Conservation (phyloP, 768 basidiomycete species). For the Floccularia luteovirens region DNA sequence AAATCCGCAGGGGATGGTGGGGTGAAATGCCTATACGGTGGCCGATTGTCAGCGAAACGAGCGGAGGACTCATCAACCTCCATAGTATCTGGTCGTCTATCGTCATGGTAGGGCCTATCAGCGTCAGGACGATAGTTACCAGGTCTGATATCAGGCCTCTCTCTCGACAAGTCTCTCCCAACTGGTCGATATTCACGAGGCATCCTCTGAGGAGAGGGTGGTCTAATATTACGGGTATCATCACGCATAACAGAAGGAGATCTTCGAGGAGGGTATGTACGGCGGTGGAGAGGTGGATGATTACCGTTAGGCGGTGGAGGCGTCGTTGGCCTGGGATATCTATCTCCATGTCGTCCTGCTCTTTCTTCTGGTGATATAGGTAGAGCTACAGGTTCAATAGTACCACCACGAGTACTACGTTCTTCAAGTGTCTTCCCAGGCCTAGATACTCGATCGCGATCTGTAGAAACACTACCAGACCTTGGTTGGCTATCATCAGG, state of each 20-base stretch:
- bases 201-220: not conserved
- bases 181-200: not conserved
- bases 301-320: not conserved
- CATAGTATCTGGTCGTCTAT: constrained; percentile 1
- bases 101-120: constrained; percentile 1
- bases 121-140: not conserved
- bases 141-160: not conserved
- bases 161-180: not conserved
- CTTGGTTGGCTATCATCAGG: not conserved
- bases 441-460: constrained; percentile 1
- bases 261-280: not conserved
- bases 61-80: constrained; percentile 1
- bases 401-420: not conserved
- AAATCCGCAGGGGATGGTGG: not conserved
- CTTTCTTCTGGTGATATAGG: not conserved
- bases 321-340: not conserved
- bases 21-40: not conserved
- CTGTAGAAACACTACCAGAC: not conserved
- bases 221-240: not conserved
- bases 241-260: not conserved
- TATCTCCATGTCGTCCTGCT: not conserved
- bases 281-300: not conserved
- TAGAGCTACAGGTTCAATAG: not conserved
- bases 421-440: not conserved
- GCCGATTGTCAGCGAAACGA: not conserved